Evolutionary conservation across 202 grass and related monocot species (phyloP), one percentile per base, ranked within the genome.

Genomic region (Zizania palustris): DNA sequence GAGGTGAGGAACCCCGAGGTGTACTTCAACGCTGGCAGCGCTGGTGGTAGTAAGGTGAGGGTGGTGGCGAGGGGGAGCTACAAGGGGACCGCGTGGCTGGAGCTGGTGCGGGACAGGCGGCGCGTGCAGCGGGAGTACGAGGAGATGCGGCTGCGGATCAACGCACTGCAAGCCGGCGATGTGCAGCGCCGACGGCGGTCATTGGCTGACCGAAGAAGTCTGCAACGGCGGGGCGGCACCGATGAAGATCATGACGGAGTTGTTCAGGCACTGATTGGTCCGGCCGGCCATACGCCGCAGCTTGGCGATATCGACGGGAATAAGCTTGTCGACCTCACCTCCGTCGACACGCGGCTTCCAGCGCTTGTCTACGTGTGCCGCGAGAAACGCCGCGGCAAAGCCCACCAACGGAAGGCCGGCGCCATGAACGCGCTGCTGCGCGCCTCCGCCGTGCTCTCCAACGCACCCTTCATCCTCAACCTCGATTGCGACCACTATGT

Each of bases 71-170:
- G 72, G 39, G 45, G 34, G 5, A 28, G 10, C 11, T 82, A 86
- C 5, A 91, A 60, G 45, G 79, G 80, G 6, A 82, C 6, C 15
- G 70, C 79, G 45, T 69, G 77, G 63, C 67, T 73, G 3, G 85
- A 88, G 35, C 80, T 91, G 38, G 62, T 68, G 48, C 69, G 67
- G 34, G 89, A 91, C 63, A 40, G 81, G 69, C 39, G 85, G 49
- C 75, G 82, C 7, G 78, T 91, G 18, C 83, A 75, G 9, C 79
- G 89, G 5, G 89, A 91, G 82, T 91, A 91, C 55, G 85, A 91
- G 33, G 89, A 91, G 19, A 71, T 88, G 55, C 86, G 86, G 57
- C 72, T 75, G 20, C 65, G 78, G 11, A 67, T 86, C 12, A 60
- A 86, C 51, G 65, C 77, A 3, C 50, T 86, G 12, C 78, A 83